Evolutionary conservation across 257 asterid genomes (phyloP), one percentile per base, ranked within the genome.

Genomic region (Verbena officinalis): DNA sequence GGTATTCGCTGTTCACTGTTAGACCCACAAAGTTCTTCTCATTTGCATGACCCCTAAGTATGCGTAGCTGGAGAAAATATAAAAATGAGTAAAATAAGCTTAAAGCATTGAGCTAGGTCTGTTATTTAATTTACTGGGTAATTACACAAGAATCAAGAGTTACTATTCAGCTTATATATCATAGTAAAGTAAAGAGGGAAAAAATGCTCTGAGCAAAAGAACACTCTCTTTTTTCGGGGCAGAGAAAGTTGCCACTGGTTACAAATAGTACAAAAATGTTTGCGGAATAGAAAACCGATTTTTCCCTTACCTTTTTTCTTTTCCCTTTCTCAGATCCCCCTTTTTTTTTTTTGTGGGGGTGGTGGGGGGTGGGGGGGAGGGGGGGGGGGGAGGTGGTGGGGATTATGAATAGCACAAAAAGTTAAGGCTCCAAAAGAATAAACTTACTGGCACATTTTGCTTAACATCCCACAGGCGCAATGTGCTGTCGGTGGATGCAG

Each of bases 401-500:
- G n/a, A n/a, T n/a, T n/a, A n/a, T n/a, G n/a, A n/a, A n/a, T n/a
- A n/a, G n/a, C 31, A 49, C 55, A 21, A 44, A 49, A 46, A 20
- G 2, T 49, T 46, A 19, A 15, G 11, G 55, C 12, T 9, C 17
- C 13, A 49, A 20, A 11, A 49, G 13, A 54, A 72, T 39, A 21
- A 72, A 77, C 94, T 75, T 79, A 91, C 97, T 0, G 91, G 94
- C 34, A 73, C 44, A 23, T 86, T 84, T 57, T 83, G 89, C 71
- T 75, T 88, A 16, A 88, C 95, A 59, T 91, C 97, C 97, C 97
- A 91, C 55, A 91, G 76, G 69, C 95, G 93, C 70, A 91, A 70
- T 12, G 97, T 82, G 69, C 91, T 88, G 81, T 91, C 97, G 0
- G 96, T 91, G 61, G 97, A 88, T 67, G 97, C 97, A 74, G 97